Evolutionary conservation across 208 protist species (phyloP).

Genomic region (Wallacemonas sp.): DNA sequence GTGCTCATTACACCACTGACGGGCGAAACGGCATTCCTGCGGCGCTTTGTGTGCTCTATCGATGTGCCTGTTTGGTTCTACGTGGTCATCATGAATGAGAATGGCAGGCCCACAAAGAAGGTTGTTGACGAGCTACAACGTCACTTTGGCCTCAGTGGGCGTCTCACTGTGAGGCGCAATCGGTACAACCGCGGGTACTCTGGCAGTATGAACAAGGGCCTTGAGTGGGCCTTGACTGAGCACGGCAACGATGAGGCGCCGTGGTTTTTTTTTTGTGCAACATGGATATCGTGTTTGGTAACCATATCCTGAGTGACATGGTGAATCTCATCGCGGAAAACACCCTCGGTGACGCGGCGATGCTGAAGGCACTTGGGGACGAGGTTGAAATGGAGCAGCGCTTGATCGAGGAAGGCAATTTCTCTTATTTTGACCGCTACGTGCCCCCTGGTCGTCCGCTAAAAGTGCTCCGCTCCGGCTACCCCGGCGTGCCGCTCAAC

Average conservation of each 20-base stretch:
- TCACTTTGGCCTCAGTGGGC: constrained; percentile 36
- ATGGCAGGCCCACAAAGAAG: neutral
- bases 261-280: constrained; percentile 40
- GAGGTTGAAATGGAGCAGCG: constrained; percentile 34
- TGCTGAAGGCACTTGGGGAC: constrained; percentile 20
- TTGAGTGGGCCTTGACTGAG: constrained; percentile 35
- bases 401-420: constrained; percentile 2
- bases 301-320: constrained; percentile 24
- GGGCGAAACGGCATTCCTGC: constrained; percentile 34
- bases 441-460: constrained; percentile 17
- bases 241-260: constrained; percentile 30
- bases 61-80: constrained; percentile 14
- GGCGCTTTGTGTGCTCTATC: constrained; percentile 19
- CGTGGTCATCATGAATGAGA: constrained; percentile 17
- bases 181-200: constrained; percentile 28
- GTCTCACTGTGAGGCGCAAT: constrained; percentile 41
- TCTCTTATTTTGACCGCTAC: constrained; percentile 16
- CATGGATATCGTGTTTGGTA: constrained; percentile 37
- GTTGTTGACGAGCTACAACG: constrained; percentile 26
- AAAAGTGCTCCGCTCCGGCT: constrained; percentile 22
- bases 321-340: constrained; percentile 23
- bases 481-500: constrained; percentile 19
- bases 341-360: constrained; percentile 21
- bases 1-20: constrained; percentile 46
- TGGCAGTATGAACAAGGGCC: constrained; percentile 30